Evolutionary conservation across 805 yeast species (phyloP), one percentile per base, ranked within the genome.

Genomic region (Hanseniaspora meyeri): DNA sequence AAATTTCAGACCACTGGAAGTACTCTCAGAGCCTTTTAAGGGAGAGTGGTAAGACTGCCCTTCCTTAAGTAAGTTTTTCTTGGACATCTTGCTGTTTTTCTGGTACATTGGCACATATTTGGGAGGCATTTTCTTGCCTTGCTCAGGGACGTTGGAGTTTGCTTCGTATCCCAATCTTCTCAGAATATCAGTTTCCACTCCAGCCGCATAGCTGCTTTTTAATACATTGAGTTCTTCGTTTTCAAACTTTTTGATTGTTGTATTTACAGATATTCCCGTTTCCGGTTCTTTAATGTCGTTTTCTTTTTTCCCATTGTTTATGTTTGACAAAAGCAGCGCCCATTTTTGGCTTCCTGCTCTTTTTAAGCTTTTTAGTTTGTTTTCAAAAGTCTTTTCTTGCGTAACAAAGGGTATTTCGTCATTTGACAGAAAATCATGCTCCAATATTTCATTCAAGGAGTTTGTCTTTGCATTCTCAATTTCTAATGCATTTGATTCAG

Each of bases 161-260:
- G 38, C 38, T 27, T 39, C 34, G 29, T 37, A 8, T 17, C n/a
- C 37, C 6, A 39, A 3, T 9, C 42, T 50, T 19, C 47, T 32
- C 34, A 50, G 6, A 9, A 50, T 16, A 9, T 50, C 54, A n/a
- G 54, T 50, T 32, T 50, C 54, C 17, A 50, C 14, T 14, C 54
- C 54, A 7, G 47, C 39, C 6, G 54, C 47, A 32, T 31, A 40
- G 10, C 32, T 10, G 12, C 34, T 27, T 12, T 50, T 14, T 42
- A 50, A 50, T 7, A 34, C 40, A 20, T 40, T 20, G 7, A 50
- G 34, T 16, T 40, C 54, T 19, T 42, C 19, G 5, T 31, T 31
- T 19, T 31, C 46, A 40, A 37, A 32, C 3, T 32, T 34, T 42
- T 50, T 50, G 1, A 42, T 47, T 9, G 27, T 40, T 7, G 45